phyloP scores from a whole-genome alignment of 2,329 filamentous ascomycete species.

The Grosmannia penicillata region DNA sequence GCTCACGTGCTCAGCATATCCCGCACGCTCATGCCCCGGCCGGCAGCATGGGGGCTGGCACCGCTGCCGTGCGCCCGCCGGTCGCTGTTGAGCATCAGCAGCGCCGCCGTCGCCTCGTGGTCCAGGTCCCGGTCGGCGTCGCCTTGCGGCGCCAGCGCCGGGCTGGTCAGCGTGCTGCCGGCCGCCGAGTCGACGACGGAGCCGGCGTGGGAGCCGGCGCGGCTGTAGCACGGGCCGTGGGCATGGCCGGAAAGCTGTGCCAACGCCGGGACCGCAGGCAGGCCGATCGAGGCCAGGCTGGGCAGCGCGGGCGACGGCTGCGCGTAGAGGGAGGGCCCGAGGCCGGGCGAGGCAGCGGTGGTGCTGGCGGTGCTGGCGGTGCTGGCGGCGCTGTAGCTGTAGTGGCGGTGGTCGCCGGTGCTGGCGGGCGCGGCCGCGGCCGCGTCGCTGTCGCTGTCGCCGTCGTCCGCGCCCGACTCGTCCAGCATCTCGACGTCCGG shows the following conservation, averaged over 20 bases:
- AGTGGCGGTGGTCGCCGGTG: conserved; percentile 33
- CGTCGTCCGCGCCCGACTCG: conserved; percentile 9
- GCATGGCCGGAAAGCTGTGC: too few relatives aligned
- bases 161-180: conserved; percentile 43
- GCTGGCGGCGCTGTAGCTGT: conserved; percentile 28
- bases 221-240: too few relatives aligned
- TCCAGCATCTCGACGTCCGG: conserved; percentile 48
- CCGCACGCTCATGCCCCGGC: conserved; percentile 36
- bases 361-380: conserved; percentile 30
- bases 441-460: conserved; percentile 2
- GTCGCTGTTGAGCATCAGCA: conserved; percentile 79
- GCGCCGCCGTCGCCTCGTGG: conserved; percentile 70
- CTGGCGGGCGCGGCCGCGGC: conserved; percentile 22
- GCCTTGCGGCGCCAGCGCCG: conserved; percentile 37
- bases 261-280: background rate
- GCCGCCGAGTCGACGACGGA: conserved; percentile 24
- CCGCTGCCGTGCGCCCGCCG: conserved; percentile 33
- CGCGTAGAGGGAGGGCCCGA: conserved; percentile 25
- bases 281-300: background rate
- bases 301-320: conserved; percentile 10
- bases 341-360: conserved; percentile 43
- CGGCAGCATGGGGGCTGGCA: conserved; percentile 9
- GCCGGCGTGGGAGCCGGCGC: too few relatives aligned
- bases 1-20: conserved; percentile 39
- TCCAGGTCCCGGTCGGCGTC: conserved; percentile 47